phyloP scores from a whole-genome alignment of 2,329 filamentous ascomycete species.

The Pseudogymnoascus sp. region DNA sequence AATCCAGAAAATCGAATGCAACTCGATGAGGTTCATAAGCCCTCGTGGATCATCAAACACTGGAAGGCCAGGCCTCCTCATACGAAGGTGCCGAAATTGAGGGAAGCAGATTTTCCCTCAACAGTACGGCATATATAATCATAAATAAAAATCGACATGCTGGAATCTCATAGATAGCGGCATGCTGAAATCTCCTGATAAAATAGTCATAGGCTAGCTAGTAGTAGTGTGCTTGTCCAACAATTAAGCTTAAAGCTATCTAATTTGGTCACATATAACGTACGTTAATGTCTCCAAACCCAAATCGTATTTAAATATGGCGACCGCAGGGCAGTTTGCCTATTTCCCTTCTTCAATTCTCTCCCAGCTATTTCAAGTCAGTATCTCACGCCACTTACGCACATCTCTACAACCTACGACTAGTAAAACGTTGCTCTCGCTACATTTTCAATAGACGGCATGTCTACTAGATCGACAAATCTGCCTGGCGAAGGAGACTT shows the following conservation, averaged over 20 bases:
- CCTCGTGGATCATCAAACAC: conserved; percentile 97
- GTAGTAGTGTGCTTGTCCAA: not conserved
- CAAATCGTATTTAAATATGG: not conserved
- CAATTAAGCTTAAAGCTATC: not conserved
- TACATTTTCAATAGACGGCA: not conserved
- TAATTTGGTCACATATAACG: not conserved
- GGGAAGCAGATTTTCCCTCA: not conserved
- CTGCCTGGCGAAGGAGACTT: not conserved
- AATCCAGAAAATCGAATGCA: conserved; percentile 90
- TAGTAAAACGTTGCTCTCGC: not conserved
- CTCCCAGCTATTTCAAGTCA: not conserved
- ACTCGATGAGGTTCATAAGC: conserved; percentile 79
- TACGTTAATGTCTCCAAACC: not conserved
- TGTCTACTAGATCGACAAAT: not conserved
- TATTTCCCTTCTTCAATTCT: not conserved
- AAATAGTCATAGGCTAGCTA: not conserved
- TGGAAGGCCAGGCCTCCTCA: conserved; percentile 45
- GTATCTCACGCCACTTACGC: not conserved
- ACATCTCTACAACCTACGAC: not conserved
- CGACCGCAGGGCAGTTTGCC: not conserved
- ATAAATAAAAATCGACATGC: not conserved
- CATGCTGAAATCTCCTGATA: not conserved
- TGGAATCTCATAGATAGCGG: not conserved
- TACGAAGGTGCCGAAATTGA: conserved; percentile 11
- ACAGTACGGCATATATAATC: not conserved